Conservation (phyloP, 306 rosid species). For the Elaeagnus macrophylla region DNA sequence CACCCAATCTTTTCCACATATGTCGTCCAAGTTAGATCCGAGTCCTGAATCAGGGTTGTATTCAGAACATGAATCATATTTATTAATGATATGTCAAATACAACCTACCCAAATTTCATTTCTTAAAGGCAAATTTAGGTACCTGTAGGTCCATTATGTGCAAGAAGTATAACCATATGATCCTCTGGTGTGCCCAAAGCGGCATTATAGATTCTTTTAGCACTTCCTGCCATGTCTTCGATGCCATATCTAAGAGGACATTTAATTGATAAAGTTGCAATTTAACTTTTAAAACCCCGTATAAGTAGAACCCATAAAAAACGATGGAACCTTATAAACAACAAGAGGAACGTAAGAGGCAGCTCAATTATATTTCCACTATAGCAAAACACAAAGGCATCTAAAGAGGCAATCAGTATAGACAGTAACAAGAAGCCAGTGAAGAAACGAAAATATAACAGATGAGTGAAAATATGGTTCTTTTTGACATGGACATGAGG, state of each 20-base stretch:
- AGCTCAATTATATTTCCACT: too few species aligned
- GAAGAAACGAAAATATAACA: too few species aligned
- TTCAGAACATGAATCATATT: conserved; percentile 14
- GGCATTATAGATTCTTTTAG: conserved; percentile 58
- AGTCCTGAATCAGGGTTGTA: conserved; percentile 48
- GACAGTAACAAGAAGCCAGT: too few species aligned
- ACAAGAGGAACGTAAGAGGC: too few species aligned
- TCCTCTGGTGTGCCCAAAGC: conserved; percentile 53
- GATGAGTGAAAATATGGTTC: too few species aligned
- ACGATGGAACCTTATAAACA: background rate
- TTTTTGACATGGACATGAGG: too few species aligned
- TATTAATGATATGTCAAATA: conserved; percentile 4
- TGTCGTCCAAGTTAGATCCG: conserved; percentile 74
- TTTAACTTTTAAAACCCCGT: background rate
- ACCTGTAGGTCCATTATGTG: conserved; percentile 91
- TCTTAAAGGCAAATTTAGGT: conserved; percentile 10
- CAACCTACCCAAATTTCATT: background rate
- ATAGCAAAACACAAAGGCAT: too few species aligned
- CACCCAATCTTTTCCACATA: conserved; percentile 93
- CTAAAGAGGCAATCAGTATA: too few species aligned
- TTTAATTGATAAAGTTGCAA: background rate
- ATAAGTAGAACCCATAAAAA: background rate
- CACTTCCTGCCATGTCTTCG: conserved; percentile 61
- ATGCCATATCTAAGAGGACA: conserved; percentile 37
- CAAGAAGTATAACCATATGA: conserved; percentile 59